Evolutionary conservation across 805 yeast genomes (phyloP).

Genomic region (Candida koratica): DNA sequence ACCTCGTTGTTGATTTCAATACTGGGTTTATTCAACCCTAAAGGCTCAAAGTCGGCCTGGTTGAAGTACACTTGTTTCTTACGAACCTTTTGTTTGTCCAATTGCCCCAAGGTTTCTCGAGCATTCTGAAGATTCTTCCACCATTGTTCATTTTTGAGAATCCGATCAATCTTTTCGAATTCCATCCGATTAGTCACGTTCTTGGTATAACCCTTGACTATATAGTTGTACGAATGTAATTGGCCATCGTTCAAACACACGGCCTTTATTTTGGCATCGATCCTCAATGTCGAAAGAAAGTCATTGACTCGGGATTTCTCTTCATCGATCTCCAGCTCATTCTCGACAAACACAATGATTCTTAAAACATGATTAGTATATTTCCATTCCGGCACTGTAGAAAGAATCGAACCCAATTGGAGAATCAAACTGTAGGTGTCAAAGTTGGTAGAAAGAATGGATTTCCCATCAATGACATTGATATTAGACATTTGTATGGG

Average conservation of each 20-base stretch:
- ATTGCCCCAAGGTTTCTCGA: constrained; percentile 40
- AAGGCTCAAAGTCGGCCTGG: constrained; percentile 8
- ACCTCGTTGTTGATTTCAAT: not conserved
- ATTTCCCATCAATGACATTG: constrained; percentile 62
- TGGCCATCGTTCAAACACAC: constrained; percentile 58
- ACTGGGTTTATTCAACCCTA: constrained; percentile 9
- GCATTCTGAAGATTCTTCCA: constrained; percentile 69
- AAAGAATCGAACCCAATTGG: constrained; percentile 88
- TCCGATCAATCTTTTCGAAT: constrained; percentile 45
- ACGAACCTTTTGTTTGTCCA: constrained; percentile 24
- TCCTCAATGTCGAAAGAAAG: constrained; percentile 72
- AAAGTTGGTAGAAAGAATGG: constrained; percentile 80
- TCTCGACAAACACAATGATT: constrained; percentile 88
- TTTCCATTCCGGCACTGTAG: constrained; percentile 93
- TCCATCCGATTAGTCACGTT: constrained; percentile 22
- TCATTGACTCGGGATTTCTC: constrained; percentile 62
- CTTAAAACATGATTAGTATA: constrained; percentile 61
- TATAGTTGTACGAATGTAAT: constrained; percentile 63
- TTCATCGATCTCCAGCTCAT: constrained; percentile 60
- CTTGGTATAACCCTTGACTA: constrained; percentile 62
- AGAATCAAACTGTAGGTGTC: constrained; percentile 93
- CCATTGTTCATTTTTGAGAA: constrained; percentile 71
- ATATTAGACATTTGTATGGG: constrained; percentile 96
- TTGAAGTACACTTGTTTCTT: constrained; percentile 9
- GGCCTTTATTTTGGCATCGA: constrained; percentile 76